Percentiles rank a stretch among this genome's conserved stretches.
Conservation (phyloP, 306 rosid genomes). For the Carpinus fangiana region DNA sequence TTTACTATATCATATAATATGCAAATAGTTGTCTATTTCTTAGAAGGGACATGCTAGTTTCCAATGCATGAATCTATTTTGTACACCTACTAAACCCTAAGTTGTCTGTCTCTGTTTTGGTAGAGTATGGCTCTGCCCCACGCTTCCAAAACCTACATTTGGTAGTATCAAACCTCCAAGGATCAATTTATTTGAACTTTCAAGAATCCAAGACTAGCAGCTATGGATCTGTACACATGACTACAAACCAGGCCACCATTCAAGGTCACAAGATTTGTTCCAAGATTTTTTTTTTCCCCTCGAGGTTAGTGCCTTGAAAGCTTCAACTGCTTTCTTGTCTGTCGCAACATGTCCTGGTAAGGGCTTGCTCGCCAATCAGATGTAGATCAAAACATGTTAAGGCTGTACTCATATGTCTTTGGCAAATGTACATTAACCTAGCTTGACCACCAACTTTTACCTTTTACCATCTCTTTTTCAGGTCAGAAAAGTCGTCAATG, state of each 20-base stretch:
- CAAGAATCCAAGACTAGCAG: background rate
- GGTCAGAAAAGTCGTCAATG: background rate
- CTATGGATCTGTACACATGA: background rate
- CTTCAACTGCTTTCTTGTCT: constrained; percentile 7
- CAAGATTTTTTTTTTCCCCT: background rate
- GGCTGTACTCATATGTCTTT: background rate
- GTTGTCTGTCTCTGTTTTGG: background rate
- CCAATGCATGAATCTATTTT: background rate
- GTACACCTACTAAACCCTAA: too few species aligned
- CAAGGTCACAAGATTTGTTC: background rate
- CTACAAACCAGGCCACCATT: background rate
- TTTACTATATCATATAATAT: background rate
- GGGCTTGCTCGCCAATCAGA: background rate
- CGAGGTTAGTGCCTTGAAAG: background rate
- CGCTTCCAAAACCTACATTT: background rate
- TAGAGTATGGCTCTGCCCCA: background rate
- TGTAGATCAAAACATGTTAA: background rate
- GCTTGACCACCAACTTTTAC: background rate
- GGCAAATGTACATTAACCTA: background rate
- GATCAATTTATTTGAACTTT: background rate
- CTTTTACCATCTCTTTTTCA: background rate
- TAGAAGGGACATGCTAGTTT: background rate
- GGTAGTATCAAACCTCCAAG: background rate
- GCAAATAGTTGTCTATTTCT: background rate
- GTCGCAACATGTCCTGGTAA: background rate